Conservation (phyloP, 2,329 filamentous ascomycete species). For the Exophiala viscosa region DNA sequence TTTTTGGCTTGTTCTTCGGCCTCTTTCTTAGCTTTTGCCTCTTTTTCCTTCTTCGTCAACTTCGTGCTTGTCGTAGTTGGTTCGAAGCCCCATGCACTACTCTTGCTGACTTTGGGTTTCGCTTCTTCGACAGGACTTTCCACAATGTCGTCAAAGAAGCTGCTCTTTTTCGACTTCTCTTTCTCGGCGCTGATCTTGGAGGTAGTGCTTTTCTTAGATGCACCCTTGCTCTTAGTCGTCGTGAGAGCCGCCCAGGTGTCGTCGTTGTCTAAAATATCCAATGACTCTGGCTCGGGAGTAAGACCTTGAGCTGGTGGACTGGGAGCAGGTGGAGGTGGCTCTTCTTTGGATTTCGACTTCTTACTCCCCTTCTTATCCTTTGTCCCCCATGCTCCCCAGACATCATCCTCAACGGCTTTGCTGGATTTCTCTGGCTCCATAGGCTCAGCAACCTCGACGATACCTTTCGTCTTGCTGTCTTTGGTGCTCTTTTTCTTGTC, state of each 20-base stretch:
- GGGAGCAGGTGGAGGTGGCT: conserved; percentile 47
- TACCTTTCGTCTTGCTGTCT: conserved; percentile 42
- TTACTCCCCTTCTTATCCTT: conserved; percentile 46
- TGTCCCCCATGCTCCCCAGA: conserved; percentile 33
- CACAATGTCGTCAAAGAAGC: conserved; percentile 24
- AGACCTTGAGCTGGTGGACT: conserved; percentile 46
- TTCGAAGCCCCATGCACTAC: conserved; percentile 44
- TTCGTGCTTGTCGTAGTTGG: conserved; percentile 38
- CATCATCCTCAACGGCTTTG: conserved; percentile 24
- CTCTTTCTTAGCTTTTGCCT: conserved; percentile 43
- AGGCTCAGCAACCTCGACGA: conserved; percentile 17
- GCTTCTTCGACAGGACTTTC: conserved; percentile 33
- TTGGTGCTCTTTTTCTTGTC: conserved; percentile 49
- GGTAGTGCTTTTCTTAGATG: conserved; percentile 40
- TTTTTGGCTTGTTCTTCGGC: conserved; percentile 31
- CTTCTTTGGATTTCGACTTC: conserved; percentile 39
- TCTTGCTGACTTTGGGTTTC: conserved; percentile 35
- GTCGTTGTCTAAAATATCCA: conserved; percentile 30
- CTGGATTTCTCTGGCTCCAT: conserved; percentile 17
- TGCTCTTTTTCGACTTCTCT: conserved; percentile 29
- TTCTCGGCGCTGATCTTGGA: conserved; percentile 27
- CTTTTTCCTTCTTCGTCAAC: conserved; percentile 45
- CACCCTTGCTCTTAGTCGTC: conserved; percentile 34
- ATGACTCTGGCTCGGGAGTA: conserved; percentile 39
- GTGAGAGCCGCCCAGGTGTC: conserved; percentile 40